phyloP scores from a whole-genome alignment of 352 stramenopile genomes.

The Globisporangium solare region DNA sequence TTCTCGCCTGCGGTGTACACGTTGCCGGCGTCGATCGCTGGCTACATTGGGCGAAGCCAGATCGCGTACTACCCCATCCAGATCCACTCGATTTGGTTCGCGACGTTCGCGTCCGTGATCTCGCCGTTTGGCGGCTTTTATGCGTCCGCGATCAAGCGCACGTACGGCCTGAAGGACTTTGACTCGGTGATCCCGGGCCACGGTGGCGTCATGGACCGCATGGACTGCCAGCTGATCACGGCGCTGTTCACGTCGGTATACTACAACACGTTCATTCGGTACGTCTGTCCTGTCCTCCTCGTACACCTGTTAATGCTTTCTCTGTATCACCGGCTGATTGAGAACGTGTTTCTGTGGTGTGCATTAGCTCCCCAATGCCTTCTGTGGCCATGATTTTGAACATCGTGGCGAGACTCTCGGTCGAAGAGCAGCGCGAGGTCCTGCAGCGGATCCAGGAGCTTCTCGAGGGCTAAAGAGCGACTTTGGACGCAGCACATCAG shows the following conservation, averaged over 20 bases:
- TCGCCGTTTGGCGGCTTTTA: constrained; percentile 99
- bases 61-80: constrained; percentile 89
- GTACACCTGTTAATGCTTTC: neutral
- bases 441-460: constrained; percentile 63
- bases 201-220: constrained; percentile 95
- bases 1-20: constrained; percentile 60
- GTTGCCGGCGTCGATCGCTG: constrained; percentile 71
- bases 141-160: constrained; percentile 98
- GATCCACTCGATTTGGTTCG: constrained; percentile 96
- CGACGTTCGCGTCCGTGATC: constrained; percentile 96
- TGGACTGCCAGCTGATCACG: constrained; percentile 97
- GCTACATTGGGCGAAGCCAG: constrained; percentile 66
- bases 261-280: constrained; percentile 96
- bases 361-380: constrained; percentile 47
- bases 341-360: neutral
- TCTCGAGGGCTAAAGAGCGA: constrained; percentile 23
- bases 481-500: too few species aligned
- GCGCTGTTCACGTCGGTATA: constrained; percentile 95
- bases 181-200: constrained; percentile 98
- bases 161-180: constrained; percentile 99
- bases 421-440: constrained; percentile 68
- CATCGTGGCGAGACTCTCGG: constrained; percentile 55
- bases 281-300: constrained; percentile 3
- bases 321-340: too few species aligned
- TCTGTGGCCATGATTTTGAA: constrained; percentile 74